A percentile compares a stretch with the other conserved stretches of the same genome.
Evolutionary conservation across 768 basidiomycete species (phyloP).

Genomic region (Panellus pusillus): DNA sequence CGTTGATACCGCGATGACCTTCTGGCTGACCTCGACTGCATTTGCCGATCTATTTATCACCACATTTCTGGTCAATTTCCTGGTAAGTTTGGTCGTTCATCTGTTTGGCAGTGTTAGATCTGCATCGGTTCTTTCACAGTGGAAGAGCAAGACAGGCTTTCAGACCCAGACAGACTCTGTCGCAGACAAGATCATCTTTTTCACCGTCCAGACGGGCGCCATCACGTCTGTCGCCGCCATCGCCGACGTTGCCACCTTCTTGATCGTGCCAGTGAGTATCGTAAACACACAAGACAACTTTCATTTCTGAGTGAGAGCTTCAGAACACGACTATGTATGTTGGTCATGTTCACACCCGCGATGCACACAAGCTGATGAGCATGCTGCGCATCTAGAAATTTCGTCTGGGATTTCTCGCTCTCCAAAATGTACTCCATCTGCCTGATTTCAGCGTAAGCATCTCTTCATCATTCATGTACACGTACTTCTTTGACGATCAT

Average conservation of each 20-base stretch:
- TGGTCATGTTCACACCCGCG: background rate
- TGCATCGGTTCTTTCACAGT: background rate
- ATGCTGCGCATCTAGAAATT: background rate
- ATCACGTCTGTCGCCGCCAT: constrained; percentile 18
- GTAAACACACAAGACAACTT: no score
- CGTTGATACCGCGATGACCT: background rate
- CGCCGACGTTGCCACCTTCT: constrained; percentile 12
- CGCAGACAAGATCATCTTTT: constrained; percentile 19
- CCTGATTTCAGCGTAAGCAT: constrained; percentile 16
- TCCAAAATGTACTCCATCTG: constrained; percentile 18
- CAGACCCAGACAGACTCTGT: constrained; percentile 19
- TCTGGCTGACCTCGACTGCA: constrained; percentile 18
- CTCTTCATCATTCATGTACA: background rate
- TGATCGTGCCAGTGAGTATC: constrained; percentile 7
- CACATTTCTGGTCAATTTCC: constrained; percentile 16
- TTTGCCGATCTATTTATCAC: constrained; percentile 22
- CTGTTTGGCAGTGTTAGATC: background rate
- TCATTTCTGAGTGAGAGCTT: no score
- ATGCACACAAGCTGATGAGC: background rate
- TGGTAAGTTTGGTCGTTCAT: background rate
- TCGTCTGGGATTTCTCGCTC: constrained; percentile 22
- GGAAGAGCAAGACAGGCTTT: constrained; percentile 19
- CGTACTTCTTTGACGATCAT: background rate
- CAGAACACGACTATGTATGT: constrained; percentile 13
- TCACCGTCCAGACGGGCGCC: constrained; percentile 20